Evolutionary conservation across 2,329 filamentous ascomycete genomes (phyloP).

Genomic region (Hypoxylon sp.): DNA sequence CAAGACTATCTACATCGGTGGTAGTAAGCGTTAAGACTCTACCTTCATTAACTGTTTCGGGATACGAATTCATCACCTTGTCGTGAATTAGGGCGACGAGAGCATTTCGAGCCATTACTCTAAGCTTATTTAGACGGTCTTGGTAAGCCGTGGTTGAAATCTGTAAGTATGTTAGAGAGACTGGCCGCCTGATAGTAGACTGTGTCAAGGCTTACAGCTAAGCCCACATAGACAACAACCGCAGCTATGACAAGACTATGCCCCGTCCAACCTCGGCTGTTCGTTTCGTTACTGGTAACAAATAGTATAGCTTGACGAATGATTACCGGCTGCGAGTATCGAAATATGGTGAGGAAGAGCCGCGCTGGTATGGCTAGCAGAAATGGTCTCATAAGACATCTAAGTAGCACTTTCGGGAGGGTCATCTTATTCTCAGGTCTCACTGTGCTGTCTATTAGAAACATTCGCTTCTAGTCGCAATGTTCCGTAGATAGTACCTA

Average conservation of each 20-base stretch:
- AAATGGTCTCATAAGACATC: conserved; percentile 44
- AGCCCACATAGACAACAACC: conserved; percentile 48
- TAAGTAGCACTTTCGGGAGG: conserved; percentile 46
- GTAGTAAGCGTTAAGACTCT: conserved; percentile 52
- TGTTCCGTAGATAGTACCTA: too few relatives aligned
- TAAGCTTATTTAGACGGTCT: conserved; percentile 45
- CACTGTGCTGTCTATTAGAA: conserved; percentile 28
- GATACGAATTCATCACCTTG: conserved; percentile 41
- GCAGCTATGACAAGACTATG: conserved; percentile 48
- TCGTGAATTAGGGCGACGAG: conserved; percentile 50
- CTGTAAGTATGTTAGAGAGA: conserved; percentile 32
- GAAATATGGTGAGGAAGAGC: conserved; percentile 50
- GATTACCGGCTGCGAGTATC: conserved; percentile 52
- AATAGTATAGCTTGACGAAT: conserved; percentile 51
- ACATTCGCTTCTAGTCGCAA: too few relatives aligned
- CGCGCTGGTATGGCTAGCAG: conserved; percentile 47
- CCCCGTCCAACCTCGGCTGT: conserved; percentile 23
- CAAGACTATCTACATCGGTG: conserved; percentile 51
- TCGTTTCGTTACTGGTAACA: conserved; percentile 25
- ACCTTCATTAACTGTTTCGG: conserved; percentile 43
- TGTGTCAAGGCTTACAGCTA: conserved; percentile 46
- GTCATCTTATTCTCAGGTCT: conserved; percentile 39
- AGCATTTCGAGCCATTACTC: conserved; percentile 47
- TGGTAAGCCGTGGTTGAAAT: conserved; percentile 47
- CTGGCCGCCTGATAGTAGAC: neutral